Evolutionary conservation across 805 yeast species (phyloP), one percentile per base, ranked within the genome.

Genomic region (Tetrapisispora iriomotensis): DNA sequence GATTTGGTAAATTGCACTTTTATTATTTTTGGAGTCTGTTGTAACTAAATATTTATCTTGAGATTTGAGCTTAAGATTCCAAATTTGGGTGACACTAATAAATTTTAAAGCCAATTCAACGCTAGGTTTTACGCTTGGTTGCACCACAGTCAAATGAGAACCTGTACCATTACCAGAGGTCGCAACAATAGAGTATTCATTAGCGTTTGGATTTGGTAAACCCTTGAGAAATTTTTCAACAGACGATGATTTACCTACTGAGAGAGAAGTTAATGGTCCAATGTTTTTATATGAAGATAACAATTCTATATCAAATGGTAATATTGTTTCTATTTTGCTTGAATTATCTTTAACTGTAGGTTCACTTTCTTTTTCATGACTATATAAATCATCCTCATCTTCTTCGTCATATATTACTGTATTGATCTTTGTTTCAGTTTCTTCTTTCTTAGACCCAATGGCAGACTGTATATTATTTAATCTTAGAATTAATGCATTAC

Each of bases 261-360:
- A 70, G 45, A 87, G 70, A 29, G 77, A 74, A 2, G 82, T 67
- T 10, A 82, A 65, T 0, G 95, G 95, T 0, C 95, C 95, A 47
- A 72, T 67, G 50, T 79, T 82, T 2, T 70, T 50, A 9, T 87
- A 53, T 1, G 62, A 60, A 46, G 85, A 92, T 24, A 70, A 62
- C 15, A 65, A 50, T 14, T 64, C 58, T 41, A 79, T 73, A 45
- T 62, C 54, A 45, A 62, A 58, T 4, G 64, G 64, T 26, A 43
- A 46, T 3, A 49, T 55, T 1, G 53, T 51, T 30, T 56, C 60
- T 4, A 51, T 46, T 6, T 36, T 25, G 7, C 41, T 34, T 17
- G 46, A 50, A 14, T 43, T 49, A 18, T 31, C 35, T 5, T 43
- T 43, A 3, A 30, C 40, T 9, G 25, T 31, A 18, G 48, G 50